Base-by-base conservation (phyloP, 2,329 filamentous ascomycete genomes). In the Stylonectria norvegica region DNA sequence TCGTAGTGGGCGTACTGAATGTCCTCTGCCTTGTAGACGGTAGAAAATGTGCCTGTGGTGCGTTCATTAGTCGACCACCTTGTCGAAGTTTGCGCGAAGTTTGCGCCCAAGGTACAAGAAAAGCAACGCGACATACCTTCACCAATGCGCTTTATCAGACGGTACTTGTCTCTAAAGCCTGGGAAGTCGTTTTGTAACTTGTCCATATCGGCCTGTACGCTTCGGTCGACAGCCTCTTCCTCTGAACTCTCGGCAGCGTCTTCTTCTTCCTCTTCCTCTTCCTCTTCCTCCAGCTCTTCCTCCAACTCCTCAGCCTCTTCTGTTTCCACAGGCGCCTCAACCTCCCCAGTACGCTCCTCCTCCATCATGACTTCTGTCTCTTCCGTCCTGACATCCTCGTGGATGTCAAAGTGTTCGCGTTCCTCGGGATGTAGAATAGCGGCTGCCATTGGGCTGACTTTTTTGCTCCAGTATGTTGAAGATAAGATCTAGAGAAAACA, bases 31-130 rank as follows among this genome's bases (percentile, higher is more conserved):
- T 98, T 98, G 75, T 98, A 98, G 10, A 98, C 93, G 2, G 93
- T 97, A 1, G 93, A 97, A 62, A 98, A 98, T 2, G 93, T 98
- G 42, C 93, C 89, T 95, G n/a, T n/a, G n/a, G n/a, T n/a, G n/a
- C n/a, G n/a, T n/a, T n/a, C n/a, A n/a, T n/a, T n/a, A 50, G 7
- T 23, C n/a, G n/a, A 11, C 20, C 29, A 34, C 29, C 56, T 25
- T 48, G 41, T 27, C 14, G 38, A 10, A 15, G 14, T 16, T 32
- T 14, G 18, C 17, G 28, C 14, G 36, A 32, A 16, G n/a, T 9
- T 12, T n/a, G n/a, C n/a, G n/a, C n/a, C n/a, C n/a, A n/a, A n/a
- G n/a, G n/a, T n/a, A n/a, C n/a, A 20, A 18, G 18, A 16, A 12
- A 15, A 12, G 17, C 12, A 10, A 7, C 16, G 25, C 5, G 20